Percentiles rank a stretch among this genome's conserved stretches.
Evolutionary conservation across 2,329 filamentous ascomycete genomes (phyloP).

Genomic region (Corinectria fuckeliana): DNA sequence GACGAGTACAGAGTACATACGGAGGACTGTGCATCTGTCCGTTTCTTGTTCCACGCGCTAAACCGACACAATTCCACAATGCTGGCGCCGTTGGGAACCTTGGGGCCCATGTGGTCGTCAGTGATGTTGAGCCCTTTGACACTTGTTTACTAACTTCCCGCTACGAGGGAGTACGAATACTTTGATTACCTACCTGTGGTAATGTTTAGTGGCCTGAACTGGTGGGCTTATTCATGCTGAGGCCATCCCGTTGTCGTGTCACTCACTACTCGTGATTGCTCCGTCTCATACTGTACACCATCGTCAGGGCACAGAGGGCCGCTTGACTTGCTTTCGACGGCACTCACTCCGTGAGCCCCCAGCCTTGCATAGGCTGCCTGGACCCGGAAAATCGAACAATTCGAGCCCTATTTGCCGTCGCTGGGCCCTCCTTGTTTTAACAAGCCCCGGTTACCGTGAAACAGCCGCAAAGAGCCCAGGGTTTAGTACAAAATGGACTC

Average conservation of each 20-base stretch:
- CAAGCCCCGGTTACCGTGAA: conserved; percentile 31
- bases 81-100: conserved; percentile 29
- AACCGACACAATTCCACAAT: conserved; percentile 27
- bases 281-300: not conserved
- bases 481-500: not conserved
- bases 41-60: conserved; percentile 30
- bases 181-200: not conserved
- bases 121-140: not conserved
- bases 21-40: conserved; percentile 21
- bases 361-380: not conserved
- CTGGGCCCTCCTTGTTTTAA: not conserved
- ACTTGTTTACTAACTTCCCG: not conserved
- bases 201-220: not conserved
- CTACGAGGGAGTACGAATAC: not conserved
- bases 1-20: no score
- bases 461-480: conserved; percentile 23
- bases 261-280: no score
- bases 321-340: not conserved
- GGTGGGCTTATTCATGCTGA: conserved; percentile 2
- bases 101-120: conserved; percentile 4
- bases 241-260: conserved; percentile 14
- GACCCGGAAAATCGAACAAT: not conserved
- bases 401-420: not conserved
- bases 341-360: conserved; percentile 5
- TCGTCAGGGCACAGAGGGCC: conserved; percentile 1